A percentile compares a stretch with the other conserved stretches of the same genome.
These are phyloP conservation scores for Solanum microdontum DNA, from an alignment of 257 asterid genomes.

Conservation along the genomic window DNA sequence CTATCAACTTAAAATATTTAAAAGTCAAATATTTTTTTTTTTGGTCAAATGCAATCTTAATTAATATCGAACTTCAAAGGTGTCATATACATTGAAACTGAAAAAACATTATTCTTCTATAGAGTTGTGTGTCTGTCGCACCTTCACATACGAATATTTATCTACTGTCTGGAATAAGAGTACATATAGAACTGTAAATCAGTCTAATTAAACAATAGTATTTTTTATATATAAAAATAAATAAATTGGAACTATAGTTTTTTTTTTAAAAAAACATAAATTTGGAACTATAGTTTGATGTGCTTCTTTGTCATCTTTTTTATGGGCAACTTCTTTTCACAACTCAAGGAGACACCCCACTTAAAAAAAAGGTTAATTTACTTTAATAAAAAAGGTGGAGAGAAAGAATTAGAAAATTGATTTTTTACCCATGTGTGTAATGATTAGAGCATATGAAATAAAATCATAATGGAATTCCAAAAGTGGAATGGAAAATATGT, in stretches of 20 bases:
- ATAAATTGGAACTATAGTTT: background rate
- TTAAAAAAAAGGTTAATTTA: background rate
- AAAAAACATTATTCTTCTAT: background rate
- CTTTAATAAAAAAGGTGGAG: background rate
- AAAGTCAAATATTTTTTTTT: rapidly evolving
- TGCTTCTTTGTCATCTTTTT: background rate
- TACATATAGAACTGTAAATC: background rate
- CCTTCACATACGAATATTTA: background rate
- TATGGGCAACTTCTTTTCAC: background rate
- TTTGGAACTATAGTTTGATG: background rate
- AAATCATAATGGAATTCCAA: background rate
- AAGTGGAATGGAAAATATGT: background rate
- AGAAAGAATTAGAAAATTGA: background rate
- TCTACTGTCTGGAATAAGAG: background rate
- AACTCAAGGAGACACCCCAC: background rate
- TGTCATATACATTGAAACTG: background rate
- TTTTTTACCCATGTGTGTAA: conserved; percentile 1
- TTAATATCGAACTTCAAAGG: background rate
- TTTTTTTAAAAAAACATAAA: background rate
- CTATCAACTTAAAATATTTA: background rate
- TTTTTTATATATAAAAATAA: background rate
- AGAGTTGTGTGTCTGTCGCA: background rate
- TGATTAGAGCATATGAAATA: conserved; percentile 5
- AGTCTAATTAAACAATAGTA: background rate
- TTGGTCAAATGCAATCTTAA: background rate